phyloP scores from a whole-genome alignment of 176 grass and related monocot species.

The Raddia guianensis region DNA sequence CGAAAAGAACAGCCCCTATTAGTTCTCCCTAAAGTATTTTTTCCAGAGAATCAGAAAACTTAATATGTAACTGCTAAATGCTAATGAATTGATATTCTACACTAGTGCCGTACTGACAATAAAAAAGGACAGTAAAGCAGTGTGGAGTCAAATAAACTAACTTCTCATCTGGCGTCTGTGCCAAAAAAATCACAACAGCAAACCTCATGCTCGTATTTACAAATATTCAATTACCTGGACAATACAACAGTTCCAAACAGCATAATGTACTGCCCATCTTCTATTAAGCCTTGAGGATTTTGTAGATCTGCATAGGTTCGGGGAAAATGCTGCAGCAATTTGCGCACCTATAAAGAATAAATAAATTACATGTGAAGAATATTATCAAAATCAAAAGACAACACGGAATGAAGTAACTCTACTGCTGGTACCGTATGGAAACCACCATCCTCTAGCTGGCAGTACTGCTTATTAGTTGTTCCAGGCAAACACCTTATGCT shows the following conservation, averaged over 20 bases:
- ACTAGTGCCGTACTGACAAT: background rate
- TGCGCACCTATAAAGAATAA: conserved; percentile 63
- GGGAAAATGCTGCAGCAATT: conserved; percentile 97
- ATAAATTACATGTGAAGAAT: conserved; percentile 24
- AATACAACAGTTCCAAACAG: conserved; percentile 73
- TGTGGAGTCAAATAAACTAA: background rate
- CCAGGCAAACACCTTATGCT: conserved; percentile 60
- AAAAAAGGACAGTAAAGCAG: conserved; percentile 1
- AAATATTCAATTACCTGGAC: conserved; percentile 70
- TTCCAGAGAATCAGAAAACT: background rate
- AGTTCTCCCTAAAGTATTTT: background rate
- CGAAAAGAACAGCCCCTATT: background rate
- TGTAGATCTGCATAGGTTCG: conserved; percentile 84
- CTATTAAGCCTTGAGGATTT: conserved; percentile 72
- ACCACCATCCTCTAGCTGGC: conserved; percentile 70
- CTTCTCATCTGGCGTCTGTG: conserved; percentile 10
- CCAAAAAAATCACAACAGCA: conserved; percentile 25
- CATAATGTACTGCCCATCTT: conserved; percentile 90
- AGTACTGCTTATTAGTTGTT: conserved; percentile 58
- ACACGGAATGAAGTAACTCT: conserved; percentile 26
- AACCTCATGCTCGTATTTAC: conserved; percentile 37
- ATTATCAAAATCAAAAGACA: conserved; percentile 16
- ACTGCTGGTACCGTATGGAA: conserved; percentile 72
- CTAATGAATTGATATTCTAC: background rate
- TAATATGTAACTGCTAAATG: background rate